Conservation (phyloP, 345 rosid genomes). For the Aquilaria malaccensis region DNA sequence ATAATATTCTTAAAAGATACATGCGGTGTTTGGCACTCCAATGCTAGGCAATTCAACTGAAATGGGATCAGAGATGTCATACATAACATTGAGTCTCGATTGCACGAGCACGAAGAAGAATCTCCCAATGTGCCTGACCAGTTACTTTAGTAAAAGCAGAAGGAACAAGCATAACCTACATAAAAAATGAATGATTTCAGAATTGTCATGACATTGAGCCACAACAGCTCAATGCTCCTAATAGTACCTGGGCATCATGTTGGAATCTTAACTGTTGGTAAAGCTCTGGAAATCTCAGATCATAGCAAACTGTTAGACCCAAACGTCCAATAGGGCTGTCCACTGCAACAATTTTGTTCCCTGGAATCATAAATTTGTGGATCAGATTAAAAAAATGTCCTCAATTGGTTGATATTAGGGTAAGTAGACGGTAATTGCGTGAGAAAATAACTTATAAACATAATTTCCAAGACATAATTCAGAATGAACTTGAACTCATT, state of each 20-base stretch:
- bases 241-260: constrained; percentile 63
- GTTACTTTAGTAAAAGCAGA: constrained; percentile 87
- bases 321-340: constrained; percentile 86
- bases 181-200: not conserved
- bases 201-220: constrained; percentile 1
- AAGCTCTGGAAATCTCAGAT: constrained; percentile 87
- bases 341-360: constrained; percentile 56
- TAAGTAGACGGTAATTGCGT: too few relatives aligned
- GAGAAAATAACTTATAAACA: too few relatives aligned
- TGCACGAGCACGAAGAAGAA: constrained; percentile 89
- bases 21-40: too few relatives aligned
- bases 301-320: constrained; percentile 90
- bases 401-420: too few relatives aligned
- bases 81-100: constrained; percentile 97
- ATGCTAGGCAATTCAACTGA: not conserved
- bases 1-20: too few relatives aligned
- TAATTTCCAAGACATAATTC: too few relatives aligned
- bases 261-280: constrained; percentile 85
- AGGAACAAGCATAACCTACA: constrained; percentile 77
- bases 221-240: not conserved
- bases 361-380: constrained; percentile 20
- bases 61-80: constrained; percentile 17
- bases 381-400: too few relatives aligned
- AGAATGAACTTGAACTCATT: too few relatives aligned
- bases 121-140: constrained; percentile 95